Conservation (phyloP, 805 yeast genomes). For the Peterozyma xylosa region DNA sequence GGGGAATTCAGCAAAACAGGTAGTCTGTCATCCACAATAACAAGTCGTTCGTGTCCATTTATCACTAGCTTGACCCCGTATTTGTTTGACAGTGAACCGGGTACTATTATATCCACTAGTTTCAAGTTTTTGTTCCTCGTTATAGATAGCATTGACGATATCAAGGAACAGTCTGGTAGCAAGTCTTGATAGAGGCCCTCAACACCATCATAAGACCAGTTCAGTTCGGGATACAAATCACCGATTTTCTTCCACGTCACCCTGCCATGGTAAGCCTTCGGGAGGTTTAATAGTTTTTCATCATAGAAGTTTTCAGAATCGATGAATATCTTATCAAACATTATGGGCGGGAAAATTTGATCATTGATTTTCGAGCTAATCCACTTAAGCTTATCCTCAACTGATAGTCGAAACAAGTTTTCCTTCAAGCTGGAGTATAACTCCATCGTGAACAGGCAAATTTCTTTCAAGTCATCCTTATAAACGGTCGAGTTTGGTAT, state of each 20-base stretch:
- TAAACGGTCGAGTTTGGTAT: background rate
- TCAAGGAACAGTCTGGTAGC: conserved; percentile 69
- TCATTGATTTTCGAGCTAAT: conserved; percentile 12
- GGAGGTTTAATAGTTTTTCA: conserved; percentile 2
- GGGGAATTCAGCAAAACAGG: conserved; percentile 25
- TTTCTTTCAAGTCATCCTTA: background rate
- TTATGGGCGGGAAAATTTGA: background rate
- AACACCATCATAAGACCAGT: conserved; percentile 11
- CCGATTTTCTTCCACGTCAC: background rate
- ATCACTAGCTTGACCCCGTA: conserved; percentile 35
- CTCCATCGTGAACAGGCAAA: background rate
- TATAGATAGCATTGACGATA: conserved; percentile 56
- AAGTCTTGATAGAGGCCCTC: conserved; percentile 37
- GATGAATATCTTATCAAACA: conserved; percentile 3
- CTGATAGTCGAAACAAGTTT: background rate
- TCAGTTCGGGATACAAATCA: conserved; percentile 3
- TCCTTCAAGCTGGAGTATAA: background rate
- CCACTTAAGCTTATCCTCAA: conserved; percentile 15
- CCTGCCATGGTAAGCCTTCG: background rate
- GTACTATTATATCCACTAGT: conserved; percentile 20
- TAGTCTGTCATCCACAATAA: conserved; percentile 36
- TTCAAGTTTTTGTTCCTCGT: conserved; percentile 17
- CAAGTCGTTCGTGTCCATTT: conserved; percentile 46
- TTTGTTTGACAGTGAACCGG: conserved; percentile 17
- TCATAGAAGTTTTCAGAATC: background rate